A percentile compares a stretch with the other conserved stretches of the same genome.
phyloP scores from a whole-genome alignment of 352 stramenopile species.

The Blastocystis sp. region DNA sequence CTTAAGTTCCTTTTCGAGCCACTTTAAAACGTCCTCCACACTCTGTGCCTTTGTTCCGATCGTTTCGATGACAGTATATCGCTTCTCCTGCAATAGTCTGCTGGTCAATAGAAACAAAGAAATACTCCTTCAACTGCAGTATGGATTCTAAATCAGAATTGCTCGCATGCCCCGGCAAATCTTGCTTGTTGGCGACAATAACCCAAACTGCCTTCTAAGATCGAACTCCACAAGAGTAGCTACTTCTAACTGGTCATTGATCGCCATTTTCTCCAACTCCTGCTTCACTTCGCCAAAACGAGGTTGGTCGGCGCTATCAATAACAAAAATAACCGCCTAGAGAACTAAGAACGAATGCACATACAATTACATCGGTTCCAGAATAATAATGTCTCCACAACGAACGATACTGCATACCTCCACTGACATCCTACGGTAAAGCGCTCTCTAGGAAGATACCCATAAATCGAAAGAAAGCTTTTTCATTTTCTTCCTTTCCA shows the following conservation, averaged over 20 bases:
- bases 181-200: background rate
- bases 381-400: slow-evolving; percentile 1
- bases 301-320: background rate
- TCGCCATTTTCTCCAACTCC: background rate
- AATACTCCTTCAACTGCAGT: background rate
- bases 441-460: background rate
- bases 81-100: background rate
- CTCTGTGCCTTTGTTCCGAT: background rate
- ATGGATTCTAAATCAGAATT: background rate
- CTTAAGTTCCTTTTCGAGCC: background rate
- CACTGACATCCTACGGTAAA: background rate
- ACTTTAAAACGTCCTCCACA: too few relatives aligned
- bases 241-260: background rate
- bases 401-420: background rate
- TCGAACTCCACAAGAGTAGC: background rate
- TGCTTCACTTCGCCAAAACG: background rate
- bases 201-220: background rate
- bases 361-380: background rate
- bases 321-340: slow-evolving; percentile 17
- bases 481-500: background rate
- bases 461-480: slow-evolving; percentile 27
- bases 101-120: background rate
- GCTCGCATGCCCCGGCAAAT: background rate
- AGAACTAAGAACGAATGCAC: background rate
- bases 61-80: background rate